Evolutionary conservation across 345 rosid species (phyloP), one percentile per base, ranked within the genome.

Genomic region (Camelina hispida): DNA sequence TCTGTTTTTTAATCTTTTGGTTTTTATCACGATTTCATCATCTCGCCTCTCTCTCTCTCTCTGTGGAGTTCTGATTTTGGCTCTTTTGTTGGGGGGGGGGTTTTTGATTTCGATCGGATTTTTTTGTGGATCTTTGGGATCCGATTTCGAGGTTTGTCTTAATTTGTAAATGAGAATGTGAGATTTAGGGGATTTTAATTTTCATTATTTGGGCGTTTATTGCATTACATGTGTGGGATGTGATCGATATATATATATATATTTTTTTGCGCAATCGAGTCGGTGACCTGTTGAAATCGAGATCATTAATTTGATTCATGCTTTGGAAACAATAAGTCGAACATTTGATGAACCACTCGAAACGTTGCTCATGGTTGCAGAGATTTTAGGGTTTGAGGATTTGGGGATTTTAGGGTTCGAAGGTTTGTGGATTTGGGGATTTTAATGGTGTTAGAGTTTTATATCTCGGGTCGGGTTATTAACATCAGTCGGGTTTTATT

Each of bases 31-130:
- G 5, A 28, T 28, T 28, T 28, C 30, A 28, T 28, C 30, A 28
- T 28, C 30, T 5, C 30, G 30, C n/a, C n/a, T n/a, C n/a, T n/a
- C n/a, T n/a, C n/a, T 28, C 30, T 28, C 30, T 28, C 30, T 38
- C 13, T 47, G 38, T 32, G 16, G 16, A 18, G 3, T 1, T 47
- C 20, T 34, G 53, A 20, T 71, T 17, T 17, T 14, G 16, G 9
- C 22, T 64, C 12, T 22, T 4, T 51, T 37, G 2, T 6, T 34
- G 35, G 25, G 5, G n/a, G n/a, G n/a, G n/a, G n/a, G n/a, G n/a
- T 28, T 28, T 2, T 70, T 62, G 62, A 47, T 72, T 3, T 60
- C 57, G 66, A 72, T 80, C 71, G 51, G 51, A 52, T 71, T 83
- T 67, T 30, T 52, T 1, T 55, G 9, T 47, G 66, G 65, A 79